Conservation (phyloP, 1,284 basidiomycete genomes). For the Microbotryum lychnidis-dioicae region DNA sequence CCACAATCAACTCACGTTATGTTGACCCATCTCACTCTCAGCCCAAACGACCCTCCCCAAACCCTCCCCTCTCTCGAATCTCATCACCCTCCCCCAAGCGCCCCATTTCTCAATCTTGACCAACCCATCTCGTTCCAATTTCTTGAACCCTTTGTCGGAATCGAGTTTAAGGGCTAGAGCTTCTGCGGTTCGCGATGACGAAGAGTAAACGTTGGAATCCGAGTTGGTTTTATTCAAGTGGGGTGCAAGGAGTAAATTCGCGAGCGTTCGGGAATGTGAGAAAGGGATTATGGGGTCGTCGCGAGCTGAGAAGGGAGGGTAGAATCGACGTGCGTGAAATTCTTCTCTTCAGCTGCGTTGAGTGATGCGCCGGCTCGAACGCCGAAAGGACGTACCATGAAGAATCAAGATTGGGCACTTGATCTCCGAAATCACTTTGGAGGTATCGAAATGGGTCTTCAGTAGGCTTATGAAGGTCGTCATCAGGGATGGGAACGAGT, state of each 20-base stretch:
- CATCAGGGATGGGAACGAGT: conserved; percentile 45
- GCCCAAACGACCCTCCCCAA: conserved; percentile 48
- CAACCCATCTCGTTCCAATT: conserved; percentile 44
- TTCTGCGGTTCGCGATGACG: conserved; percentile 32
- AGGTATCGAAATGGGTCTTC: conserved; percentile 58
- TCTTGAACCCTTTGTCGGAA: conserved; percentile 41
- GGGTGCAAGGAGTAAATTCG: conserved; percentile 50
- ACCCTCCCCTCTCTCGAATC: conserved; percentile 46
- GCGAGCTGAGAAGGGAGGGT: conserved; percentile 43
- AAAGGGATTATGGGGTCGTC: conserved; percentile 74
- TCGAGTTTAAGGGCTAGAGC: conserved; percentile 20
- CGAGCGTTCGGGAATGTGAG: conserved; percentile 60
- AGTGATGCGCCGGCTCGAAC: too few species aligned
- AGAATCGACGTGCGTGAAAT: too few species aligned
- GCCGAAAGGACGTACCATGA: conserved; percentile 43
- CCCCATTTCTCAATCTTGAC: conserved; percentile 48
- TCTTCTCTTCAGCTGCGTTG: too few species aligned
- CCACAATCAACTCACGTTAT: neutral
- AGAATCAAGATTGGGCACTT: conserved; percentile 62
- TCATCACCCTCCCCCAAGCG: conserved; percentile 54
- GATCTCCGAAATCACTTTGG: conserved; percentile 55
- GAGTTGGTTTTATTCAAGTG: conserved; percentile 40
- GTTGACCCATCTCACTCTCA: neutral
- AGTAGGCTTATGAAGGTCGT: conserved; percentile 52
- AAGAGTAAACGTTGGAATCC: conserved; percentile 44